phyloP scores from a whole-genome alignment of 306 rosid genomes.

The Inga laurina region DNA sequence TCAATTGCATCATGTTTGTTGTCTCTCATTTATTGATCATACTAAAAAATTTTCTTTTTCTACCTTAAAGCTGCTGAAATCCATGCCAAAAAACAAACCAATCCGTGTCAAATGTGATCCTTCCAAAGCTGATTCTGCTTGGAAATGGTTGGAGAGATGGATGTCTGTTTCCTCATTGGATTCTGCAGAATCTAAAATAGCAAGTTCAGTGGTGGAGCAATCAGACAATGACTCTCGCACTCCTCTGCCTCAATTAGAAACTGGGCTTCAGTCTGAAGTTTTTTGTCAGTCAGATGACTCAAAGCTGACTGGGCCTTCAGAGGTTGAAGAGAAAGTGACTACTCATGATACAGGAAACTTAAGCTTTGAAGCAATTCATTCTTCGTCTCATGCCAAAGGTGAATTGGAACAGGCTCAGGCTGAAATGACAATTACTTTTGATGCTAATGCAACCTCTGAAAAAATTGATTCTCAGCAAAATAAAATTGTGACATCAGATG shows the following conservation, averaged over 20 bases:
- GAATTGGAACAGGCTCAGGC: conserved; percentile 46
- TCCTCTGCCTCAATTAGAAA: conserved; percentile 39
- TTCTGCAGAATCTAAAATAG: conserved; percentile 39
- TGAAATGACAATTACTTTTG: conserved; percentile 42
- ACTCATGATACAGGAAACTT: conserved; percentile 47
- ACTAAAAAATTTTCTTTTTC: conserved; percentile 24
- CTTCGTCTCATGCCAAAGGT: conserved; percentile 41
- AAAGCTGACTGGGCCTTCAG: conserved; percentile 47
- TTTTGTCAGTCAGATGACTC: conserved; percentile 45
- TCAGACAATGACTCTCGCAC: conserved; percentile 39
- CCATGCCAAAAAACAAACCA: conserved; percentile 68
- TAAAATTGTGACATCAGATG: conserved; percentile 36
- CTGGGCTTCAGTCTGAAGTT: conserved; percentile 43
- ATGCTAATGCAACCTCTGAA: conserved; percentile 39
- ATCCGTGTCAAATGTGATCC: conserved; percentile 81
- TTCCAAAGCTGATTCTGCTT: conserved; percentile 81
- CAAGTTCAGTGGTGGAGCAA: conserved; percentile 40
- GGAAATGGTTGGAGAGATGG: conserved; percentile 99
- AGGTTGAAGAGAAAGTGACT: conserved; percentile 59
- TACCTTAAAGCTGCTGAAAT: conserved; percentile 64
- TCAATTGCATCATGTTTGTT: conserved; percentile 9
- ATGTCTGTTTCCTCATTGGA: conserved; percentile 60
- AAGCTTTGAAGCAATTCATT: conserved; percentile 43
- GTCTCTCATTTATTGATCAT: background rate
- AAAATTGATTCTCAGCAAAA: conserved; percentile 42